Base-by-base conservation (phyloP, 1,284 basidiomycete genomes). In the Cerrena zonata region DNA sequence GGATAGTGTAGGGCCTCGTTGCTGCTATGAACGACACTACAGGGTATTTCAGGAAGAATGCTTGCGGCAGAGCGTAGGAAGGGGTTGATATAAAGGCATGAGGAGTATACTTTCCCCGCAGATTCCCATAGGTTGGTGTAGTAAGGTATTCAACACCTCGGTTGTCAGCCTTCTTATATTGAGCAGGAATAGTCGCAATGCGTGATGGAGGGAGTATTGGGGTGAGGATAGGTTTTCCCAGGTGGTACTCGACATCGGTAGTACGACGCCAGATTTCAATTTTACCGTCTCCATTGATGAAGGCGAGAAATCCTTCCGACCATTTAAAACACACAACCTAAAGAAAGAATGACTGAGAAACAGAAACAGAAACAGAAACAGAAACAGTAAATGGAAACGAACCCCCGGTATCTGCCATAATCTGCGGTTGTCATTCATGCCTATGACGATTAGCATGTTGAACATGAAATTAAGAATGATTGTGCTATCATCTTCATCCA, bases 191-290 rank as follows among this genome's bases (percentile, higher is more conserved):
- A 4, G 51, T 45, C 2, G 61, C 58, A 22, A 56, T 41, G 4
- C 52, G 40, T 11, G 58, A 54, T 3, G 55, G 53, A 2, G 49
- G 45, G 12, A 24, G 2, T 1, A 60, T 43, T 2, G 59, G 60
- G 2, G 57, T 59, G 5, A 52, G 22, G 5, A 54, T 34, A 2
- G 49, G 19, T 18, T 40, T 22, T 22, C 40, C 42, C 1, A 23
- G 4, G 15, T 25, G 18, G 3, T 37, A 19, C 2, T 21, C 39
- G 26, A 51, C 53, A 38, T 58, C 59, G 2, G 47, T 38, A 4
- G 54, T 50, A 11, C 61, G 54, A 39, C 56, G 50, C 62, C 62
- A 64, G 19, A 62, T 52, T 42, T 64, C 61, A 19, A 64, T 45
- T 1, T 58, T 57, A 3, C 52, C 53, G 11, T 53, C 51, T 38